phyloP scores from a whole-genome alignment of 305 asterid genomes.

The Stenogyne calaminthoides region DNA sequence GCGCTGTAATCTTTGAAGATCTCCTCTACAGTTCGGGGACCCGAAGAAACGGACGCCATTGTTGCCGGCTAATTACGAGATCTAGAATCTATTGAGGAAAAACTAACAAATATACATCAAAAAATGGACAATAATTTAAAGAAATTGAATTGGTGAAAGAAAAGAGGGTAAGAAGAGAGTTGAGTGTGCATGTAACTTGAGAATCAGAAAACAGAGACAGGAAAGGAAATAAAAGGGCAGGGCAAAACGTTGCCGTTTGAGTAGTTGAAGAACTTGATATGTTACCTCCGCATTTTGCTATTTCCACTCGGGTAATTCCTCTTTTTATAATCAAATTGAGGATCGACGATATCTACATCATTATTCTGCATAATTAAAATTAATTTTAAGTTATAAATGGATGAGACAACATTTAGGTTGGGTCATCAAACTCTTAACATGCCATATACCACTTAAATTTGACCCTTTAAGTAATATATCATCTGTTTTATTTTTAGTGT shows the following conservation, averaged over 20 bases:
- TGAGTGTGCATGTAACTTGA: slow-evolving; percentile 45
- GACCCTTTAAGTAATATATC: too few relatives aligned
- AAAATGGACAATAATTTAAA: slow-evolving; percentile 35
- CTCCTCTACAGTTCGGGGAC: slow-evolving; percentile 94
- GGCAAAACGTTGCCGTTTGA: slow-evolving; percentile 29
- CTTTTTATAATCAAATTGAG: not conserved
- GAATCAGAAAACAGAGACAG: slow-evolving; percentile 17
- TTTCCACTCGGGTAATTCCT: slow-evolving; percentile 12
- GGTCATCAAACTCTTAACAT: too few relatives aligned
- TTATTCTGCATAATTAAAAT: too few relatives aligned
- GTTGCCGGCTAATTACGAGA: slow-evolving; percentile 33
- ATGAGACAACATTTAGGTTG: too few relatives aligned
- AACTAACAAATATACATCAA: slow-evolving; percentile 25
- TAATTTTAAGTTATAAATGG: too few relatives aligned
- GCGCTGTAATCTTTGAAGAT: slow-evolving; percentile 94
- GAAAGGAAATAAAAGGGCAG: not conserved
- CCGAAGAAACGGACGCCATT: slow-evolving; percentile 86
- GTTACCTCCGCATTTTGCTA: slow-evolving; percentile 20
- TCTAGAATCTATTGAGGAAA: slow-evolving; percentile 29
- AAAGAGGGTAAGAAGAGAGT: slow-evolving; percentile 30
- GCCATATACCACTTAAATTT: too few relatives aligned
- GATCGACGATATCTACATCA: too few relatives aligned
- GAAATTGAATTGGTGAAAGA: slow-evolving; percentile 34
- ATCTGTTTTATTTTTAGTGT: too few relatives aligned
- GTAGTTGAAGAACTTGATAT: not conserved